Evolutionary conservation across 2,329 filamentous ascomycete species (phyloP).

Genomic region (Aspergillus amoenus): DNA sequence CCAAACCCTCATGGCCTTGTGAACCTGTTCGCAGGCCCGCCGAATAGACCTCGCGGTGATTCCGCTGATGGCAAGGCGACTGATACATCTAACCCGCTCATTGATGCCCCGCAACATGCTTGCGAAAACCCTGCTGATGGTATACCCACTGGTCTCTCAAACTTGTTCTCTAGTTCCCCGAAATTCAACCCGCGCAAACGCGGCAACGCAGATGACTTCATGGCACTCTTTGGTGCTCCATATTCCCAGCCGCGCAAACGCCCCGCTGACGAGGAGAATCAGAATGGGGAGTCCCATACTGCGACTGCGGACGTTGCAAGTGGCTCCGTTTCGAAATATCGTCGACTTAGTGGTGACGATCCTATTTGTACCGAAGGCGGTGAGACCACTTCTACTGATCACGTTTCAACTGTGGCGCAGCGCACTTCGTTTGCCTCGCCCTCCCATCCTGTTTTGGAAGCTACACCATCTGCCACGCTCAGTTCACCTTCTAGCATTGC

Average conservation of each 20-base stretch:
- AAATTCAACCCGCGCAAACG: not conserved
- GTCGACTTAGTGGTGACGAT: constrained; percentile 8
- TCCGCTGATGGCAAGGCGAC: too few species aligned
- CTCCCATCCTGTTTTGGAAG: not conserved
- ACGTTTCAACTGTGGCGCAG: not conserved
- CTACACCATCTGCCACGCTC: not conserved
- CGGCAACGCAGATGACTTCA: not conserved
- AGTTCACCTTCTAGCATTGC: not conserved
- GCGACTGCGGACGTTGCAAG: not conserved
- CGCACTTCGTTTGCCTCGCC: not conserved
- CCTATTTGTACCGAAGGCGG: not conserved
- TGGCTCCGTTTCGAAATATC: constrained; percentile 12
- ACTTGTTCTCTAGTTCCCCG: too few species aligned
- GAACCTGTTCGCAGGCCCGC: too few species aligned
- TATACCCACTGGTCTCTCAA: too few species aligned
- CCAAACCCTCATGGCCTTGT: too few species aligned
- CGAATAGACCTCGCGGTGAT: too few species aligned
- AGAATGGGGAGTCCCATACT: not conserved
- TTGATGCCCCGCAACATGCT: too few species aligned
- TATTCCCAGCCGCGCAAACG: constrained; percentile 8
- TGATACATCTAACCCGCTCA: too few species aligned
- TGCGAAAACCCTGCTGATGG: too few species aligned
- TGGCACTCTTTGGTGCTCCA: not conserved
- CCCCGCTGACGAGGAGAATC: constrained; percentile 7
- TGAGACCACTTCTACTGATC: not conserved